phyloP scores from a whole-genome alignment of 495 filamentous ascomycete species.

The Physcia stellaris region DNA sequence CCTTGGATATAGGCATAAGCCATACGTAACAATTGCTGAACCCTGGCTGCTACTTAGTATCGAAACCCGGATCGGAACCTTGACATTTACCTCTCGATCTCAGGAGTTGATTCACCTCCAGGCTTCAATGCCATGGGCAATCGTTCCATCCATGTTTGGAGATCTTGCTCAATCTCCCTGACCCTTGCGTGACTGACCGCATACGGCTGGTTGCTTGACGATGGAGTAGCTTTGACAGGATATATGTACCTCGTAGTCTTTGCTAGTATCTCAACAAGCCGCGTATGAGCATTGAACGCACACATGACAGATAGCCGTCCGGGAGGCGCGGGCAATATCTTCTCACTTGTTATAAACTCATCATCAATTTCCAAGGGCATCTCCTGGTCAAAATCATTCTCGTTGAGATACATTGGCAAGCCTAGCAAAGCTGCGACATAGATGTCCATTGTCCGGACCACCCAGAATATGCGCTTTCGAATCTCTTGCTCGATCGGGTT shows the following conservation, averaged over 20 bases:
- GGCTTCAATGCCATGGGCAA: constrained; percentile 64
- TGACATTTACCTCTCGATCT: constrained; percentile 56
- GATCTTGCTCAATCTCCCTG: constrained; percentile 76
- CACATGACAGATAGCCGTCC: constrained; percentile 61
- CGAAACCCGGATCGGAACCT: background rate
- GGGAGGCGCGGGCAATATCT: constrained; percentile 60
- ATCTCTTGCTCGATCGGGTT: constrained; percentile 75
- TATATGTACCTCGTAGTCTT: constrained; percentile 88
- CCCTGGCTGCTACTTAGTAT: constrained; percentile 33
- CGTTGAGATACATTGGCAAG: constrained; percentile 67
- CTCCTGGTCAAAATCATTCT: constrained; percentile 87
- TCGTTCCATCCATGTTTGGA: constrained; percentile 71
- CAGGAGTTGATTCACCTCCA: constrained; percentile 55
- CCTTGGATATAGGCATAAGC: constrained; percentile 86
- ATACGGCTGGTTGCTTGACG: constrained; percentile 56
- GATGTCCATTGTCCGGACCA: constrained; percentile 83
- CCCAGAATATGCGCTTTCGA: constrained; percentile 78
- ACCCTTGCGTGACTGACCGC: constrained; percentile 81
- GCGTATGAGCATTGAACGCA: constrained; percentile 75
- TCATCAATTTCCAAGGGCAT: constrained; percentile 78
- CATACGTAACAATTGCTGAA: constrained; percentile 77
- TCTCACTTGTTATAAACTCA: constrained; percentile 71
- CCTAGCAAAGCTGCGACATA: constrained; percentile 85
- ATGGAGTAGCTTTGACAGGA: constrained; percentile 64
- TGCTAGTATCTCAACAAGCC: constrained; percentile 59